A percentile compares a stretch with the other conserved stretches of the same genome.
phyloP scores from a whole-genome alignment of 2,329 filamentous ascomycete species.

The Venturia carpophila region DNA sequence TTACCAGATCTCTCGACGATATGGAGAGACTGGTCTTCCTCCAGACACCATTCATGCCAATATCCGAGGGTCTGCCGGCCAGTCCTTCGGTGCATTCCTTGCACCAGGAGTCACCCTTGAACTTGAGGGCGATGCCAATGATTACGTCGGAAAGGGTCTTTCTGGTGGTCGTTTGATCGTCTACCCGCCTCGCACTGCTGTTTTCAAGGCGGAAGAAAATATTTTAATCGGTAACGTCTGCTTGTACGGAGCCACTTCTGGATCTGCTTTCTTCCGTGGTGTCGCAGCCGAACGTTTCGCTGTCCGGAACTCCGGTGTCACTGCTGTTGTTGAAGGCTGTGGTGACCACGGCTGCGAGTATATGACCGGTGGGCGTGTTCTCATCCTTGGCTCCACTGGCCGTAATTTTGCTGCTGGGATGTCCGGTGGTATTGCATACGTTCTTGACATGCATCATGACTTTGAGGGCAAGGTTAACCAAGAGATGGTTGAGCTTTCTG shows the following conservation, averaged over 20 bases:
- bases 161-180: slow-evolving; percentile 89
- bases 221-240: slow-evolving; percentile 90
- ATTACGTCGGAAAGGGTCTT: slow-evolving; percentile 93
- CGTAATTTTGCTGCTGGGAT: slow-evolving; percentile 98
- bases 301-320: slow-evolving; percentile 92
- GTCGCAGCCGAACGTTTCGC: slow-evolving; percentile 94
- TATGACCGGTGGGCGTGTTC: slow-evolving; percentile 91
- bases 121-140: slow-evolving; percentile 90
- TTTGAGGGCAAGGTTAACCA: slow-evolving; percentile 91
- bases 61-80: slow-evolving; percentile 90
- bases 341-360: slow-evolving; percentile 98
- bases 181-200: slow-evolving; percentile 81
- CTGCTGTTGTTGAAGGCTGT: slow-evolving; percentile 90
- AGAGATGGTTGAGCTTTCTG: slow-evolving; percentile 91
- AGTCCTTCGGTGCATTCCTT: slow-evolving; percentile 92
- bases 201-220: slow-evolving; percentile 96
- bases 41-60: slow-evolving; percentile 93
- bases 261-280: slow-evolving; percentile 94
- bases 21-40: slow-evolving; percentile 80
- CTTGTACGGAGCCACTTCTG: slow-evolving; percentile 85
- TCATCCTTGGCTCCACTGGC: slow-evolving; percentile 80
- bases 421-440: slow-evolving; percentile 95
- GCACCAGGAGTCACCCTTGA: slow-evolving; percentile 90
- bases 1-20: slow-evolving; percentile 90
- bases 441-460: slow-evolving; percentile 82